Evolutionary conservation across 2,329 filamentous ascomycete genomes (phyloP), one percentile per base, ranked within the genome.

Genomic region (Fusarium albidum): DNA sequence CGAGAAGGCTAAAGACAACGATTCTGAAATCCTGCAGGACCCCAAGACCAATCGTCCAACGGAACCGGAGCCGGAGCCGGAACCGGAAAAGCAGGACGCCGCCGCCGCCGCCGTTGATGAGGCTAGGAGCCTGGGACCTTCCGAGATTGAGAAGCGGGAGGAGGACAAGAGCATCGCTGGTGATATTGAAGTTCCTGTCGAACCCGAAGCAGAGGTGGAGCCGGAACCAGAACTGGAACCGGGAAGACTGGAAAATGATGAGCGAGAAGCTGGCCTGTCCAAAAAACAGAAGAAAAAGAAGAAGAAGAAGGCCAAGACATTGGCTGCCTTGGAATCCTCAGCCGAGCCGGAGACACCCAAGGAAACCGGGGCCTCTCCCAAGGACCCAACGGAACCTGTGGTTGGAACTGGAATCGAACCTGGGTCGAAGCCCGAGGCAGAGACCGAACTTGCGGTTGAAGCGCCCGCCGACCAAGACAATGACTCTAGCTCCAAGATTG

Each of bases 1-100:
- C 52, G 72, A 72, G 47, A 68, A 67, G 57, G 59, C 68, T 68
- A 70, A 72, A 64, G 59, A 69, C 57, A 55, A 57, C 54, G 68
- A 66, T 60, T 61, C 59, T 67, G 55, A 66, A 59, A 55, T 57
- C 52, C 55, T 61, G 58, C 66, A 71, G 63, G 64, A 69, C 60
- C 55, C 65, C 52, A 55, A 71, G 52, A 61, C 52, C 46, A 57
- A 51, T 18, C 52, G 49, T 52, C 55, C 52, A 57, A 51, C 60
- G 56, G 59, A 68, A 55, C 58, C 60, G 58, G 59, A 57, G 47
- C 48, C 51, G 52, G 49, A 56, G 52, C 60, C 62, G 62, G 60
- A 57, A 40, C 62, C 57, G 64, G 66, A 52, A 67, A 67, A 59
- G 52, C 59, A 57, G 59, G 61, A 57, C 61, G 66, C 25, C 59